Base-by-base conservation (phyloP, 768 basidiomycete genomes). In the Lentinula sp. region DNA sequence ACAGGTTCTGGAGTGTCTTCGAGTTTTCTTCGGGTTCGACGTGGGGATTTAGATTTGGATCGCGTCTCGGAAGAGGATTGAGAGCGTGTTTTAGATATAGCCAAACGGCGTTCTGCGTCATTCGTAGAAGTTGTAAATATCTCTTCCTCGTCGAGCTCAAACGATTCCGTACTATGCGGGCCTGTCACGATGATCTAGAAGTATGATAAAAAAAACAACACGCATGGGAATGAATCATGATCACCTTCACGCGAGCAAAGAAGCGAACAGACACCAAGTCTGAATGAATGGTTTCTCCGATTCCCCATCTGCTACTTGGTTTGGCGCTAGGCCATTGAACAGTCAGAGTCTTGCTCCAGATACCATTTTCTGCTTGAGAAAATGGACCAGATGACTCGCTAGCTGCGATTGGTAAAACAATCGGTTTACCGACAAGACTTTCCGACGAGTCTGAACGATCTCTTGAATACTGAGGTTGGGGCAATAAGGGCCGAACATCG, bases 261-360 rank as follows among this genome's bases (percentile, higher is more conserved):
- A 90, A 94, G 69, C 81, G 81, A 57, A 91, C 81, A 57, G 82
- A 80, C 13, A 82, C 85, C 65, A 87, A 71, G 55, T 83, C 78
- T 45, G 87, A 87, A 64, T 80, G 77, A 23, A 56, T 41, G 32
- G 88, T 87, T 76, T 92, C 90, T 10, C 91, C 91, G 60, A 89
- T 81, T 8, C 90, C 82, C 88, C 91, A 93, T 18, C 88, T 84
- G 66, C 81, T 85, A 61, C 81, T 80, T 3, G 87, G 83, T 67
- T 86, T 88, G 58, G 81, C 72, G 39, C 82, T 80, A 13, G 90
- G 88, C 87, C 90, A 90, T 65, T 87, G 85, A 45, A 91, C 72
- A 7, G 85, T 85, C 49, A 91, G 72, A 1, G 81, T 87, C 69
- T 86, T 86, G 42, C 72, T 79, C 83, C 83, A 88, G 6, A 84